Conservation (phyloP, 352 stramenopile species). For the Poterioochromonas sp. region DNA sequence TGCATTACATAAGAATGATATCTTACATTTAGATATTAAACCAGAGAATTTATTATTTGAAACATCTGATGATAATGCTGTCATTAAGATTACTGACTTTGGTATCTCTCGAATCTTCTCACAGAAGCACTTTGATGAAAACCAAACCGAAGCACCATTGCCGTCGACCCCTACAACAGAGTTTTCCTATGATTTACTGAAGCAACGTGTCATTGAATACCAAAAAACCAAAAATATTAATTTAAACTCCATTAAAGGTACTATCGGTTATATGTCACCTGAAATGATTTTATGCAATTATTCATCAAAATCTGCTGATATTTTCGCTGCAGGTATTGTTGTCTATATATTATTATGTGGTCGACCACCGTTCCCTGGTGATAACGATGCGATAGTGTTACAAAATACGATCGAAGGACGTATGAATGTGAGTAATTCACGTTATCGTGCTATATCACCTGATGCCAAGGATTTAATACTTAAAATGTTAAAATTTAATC, state of each 20-base stretch:
- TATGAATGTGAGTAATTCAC: background rate
- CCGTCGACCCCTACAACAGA: background rate
- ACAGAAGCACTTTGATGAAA: background rate
- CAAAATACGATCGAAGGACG: background rate
- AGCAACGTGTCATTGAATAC: background rate
- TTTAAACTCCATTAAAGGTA: background rate
- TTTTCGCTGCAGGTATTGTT: constrained; percentile 6
- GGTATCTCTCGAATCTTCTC: constrained; percentile 50
- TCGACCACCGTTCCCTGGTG: background rate
- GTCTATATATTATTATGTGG: constrained; percentile 17
- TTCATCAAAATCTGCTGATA: background rate
- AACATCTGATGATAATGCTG: constrained; percentile 63
- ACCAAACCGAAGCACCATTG: background rate
- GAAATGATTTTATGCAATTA: background rate
- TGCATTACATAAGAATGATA: constrained; percentile 94
- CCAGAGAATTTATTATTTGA: constrained; percentile 76
- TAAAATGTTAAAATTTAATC: background rate
- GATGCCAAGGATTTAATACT: constrained; percentile 1
- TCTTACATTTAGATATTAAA: constrained; percentile 74
- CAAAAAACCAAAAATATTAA: background rate
- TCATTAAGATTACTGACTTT: constrained; percentile 81
- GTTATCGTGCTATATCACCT: background rate
- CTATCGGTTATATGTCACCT: constrained; percentile 7
- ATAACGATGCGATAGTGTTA: background rate
- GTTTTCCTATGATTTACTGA: background rate